Base-by-base conservation (phyloP, 495 filamentous ascomycete genomes). In the Neurospora sp. region DNA sequence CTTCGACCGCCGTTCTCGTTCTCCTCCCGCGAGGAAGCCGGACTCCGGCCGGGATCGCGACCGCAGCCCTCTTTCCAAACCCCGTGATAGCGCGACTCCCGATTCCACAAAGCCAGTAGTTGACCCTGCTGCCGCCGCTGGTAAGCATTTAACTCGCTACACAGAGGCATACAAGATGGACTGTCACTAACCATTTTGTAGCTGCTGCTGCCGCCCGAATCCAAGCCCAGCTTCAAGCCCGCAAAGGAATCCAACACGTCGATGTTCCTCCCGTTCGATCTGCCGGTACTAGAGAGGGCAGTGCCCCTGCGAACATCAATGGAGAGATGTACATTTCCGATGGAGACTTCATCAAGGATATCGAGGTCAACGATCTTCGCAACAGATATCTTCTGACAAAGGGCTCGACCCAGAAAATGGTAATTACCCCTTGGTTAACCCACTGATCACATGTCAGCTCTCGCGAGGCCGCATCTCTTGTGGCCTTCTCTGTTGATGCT, bases 351-450 rank as follows among this genome's bases (percentile, higher is more conserved):
- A 97, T 99, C 84, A 93, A 93, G 81, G 96, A 98, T 79, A 97
- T 99, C 79, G 96, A 98, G 83, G 93, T 99, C 83, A 99, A 99
- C 85, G 94, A 98, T 81, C 84, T 98, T 77, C 93, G 95, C 78
- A 99, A 99, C 81, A 92, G 95, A 77, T 99, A 99, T 80, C 93
- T 94, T 82, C 88, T 99, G 85, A 99, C 96, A 75, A 99, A 97
- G 88, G 95, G 96, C 77, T 91, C 93, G 78, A 97, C 94, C 76
- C 96, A 99, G 87, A 96, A 97, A 88, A 97, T 95, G 96, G 96
- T 99, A 98, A 97, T 91, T 93, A 81, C 80, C 79, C 79, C 82
- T 90, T 90, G 85, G 90, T 87, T 83, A 86, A 87, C 80, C 86
- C 84, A 92, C 93, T 96, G 93, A 96, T 95, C 84, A 77, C 85